Evolutionary conservation across 805 yeast genomes (phyloP).

Genomic region (Lipomyces mesembrius): DNA sequence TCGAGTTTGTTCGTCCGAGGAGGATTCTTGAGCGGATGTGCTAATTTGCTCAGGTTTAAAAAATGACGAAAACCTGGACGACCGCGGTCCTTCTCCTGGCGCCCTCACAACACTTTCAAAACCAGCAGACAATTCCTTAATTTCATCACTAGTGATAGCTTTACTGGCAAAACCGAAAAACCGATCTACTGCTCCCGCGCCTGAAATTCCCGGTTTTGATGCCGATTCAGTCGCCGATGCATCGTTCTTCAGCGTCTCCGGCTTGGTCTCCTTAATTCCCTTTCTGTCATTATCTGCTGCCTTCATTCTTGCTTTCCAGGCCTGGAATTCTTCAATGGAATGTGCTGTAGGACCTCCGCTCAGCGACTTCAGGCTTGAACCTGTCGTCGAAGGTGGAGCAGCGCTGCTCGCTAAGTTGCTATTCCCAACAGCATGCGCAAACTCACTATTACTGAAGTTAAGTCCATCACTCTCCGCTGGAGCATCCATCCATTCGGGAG

Average conservation of each 20-base stretch:
- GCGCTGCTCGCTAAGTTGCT: slow-evolving; percentile 4
- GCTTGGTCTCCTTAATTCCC: neutral
- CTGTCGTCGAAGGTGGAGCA: neutral
- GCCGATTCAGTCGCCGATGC: neutral
- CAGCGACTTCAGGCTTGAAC: neutral
- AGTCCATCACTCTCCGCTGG: slow-evolving; percentile 20
- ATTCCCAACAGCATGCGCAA: slow-evolving; percentile 22
- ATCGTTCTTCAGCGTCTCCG: neutral
- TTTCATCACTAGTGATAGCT: slow-evolving; percentile 23
- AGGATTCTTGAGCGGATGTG: neutral
- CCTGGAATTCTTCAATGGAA: slow-evolving; percentile 43
- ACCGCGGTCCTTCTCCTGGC: slow-evolving; percentile 19
- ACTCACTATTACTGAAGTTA: slow-evolving; percentile 24
- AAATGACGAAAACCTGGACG: slow-evolving; percentile 37
- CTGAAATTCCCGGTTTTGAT: neutral
- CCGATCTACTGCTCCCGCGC: slow-evolving; percentile 36
- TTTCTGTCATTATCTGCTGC: slow-evolving; percentile 35
- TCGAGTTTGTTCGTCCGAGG: neutral
- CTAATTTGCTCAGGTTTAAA: slow-evolving; percentile 15
- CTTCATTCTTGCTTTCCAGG: slow-evolving; percentile 44
- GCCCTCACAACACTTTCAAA: slow-evolving; percentile 6
- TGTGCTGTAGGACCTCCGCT: slow-evolving; percentile 25
- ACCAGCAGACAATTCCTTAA: slow-evolving; percentile 22
- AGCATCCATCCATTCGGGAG: slow-evolving; percentile 33
- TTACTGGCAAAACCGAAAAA: slow-evolving; percentile 26